Evolutionary conservation across 805 yeast species (phyloP).

Genomic region (Saccharomycopsis guyanensis): DNA sequence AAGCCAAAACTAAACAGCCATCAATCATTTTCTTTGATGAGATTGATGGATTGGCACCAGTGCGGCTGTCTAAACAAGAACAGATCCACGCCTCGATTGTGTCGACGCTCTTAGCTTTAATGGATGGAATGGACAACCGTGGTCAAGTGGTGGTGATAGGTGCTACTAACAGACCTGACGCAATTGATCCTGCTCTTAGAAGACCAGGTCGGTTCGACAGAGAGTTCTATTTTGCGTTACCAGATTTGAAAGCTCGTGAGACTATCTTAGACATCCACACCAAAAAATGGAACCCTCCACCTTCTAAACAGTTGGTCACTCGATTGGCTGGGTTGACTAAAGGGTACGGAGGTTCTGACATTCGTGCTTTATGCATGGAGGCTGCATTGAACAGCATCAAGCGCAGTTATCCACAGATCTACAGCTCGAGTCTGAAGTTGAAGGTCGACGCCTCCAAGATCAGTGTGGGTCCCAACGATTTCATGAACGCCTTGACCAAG

Average conservation of each 20-base stretch:
- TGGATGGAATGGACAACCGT: slow-evolving; percentile 99
- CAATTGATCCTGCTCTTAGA: slow-evolving; percentile 95
- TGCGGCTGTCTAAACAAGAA: slow-evolving; percentile 93
- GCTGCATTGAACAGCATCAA: slow-evolving; percentile 91
- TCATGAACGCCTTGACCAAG: slow-evolving; percentile 75
- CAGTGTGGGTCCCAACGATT: slow-evolving; percentile 72
- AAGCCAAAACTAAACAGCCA: slow-evolving; percentile 93
- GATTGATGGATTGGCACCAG: slow-evolving; percentile 97
- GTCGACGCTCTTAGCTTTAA: slow-evolving; percentile 84
- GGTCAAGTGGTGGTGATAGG: slow-evolving; percentile 98
- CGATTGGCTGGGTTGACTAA: slow-evolving; percentile 76
- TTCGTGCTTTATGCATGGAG: slow-evolving; percentile 90
- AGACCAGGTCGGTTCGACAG: slow-evolving; percentile 97
- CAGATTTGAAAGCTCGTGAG: slow-evolving; percentile 70
- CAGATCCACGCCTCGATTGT: slow-evolving; percentile 98
- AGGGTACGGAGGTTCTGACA: slow-evolving; percentile 97
- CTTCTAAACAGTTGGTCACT: slow-evolving; percentile 47
- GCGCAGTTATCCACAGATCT: slow-evolving; percentile 88
- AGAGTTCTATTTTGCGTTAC: slow-evolving; percentile 93
- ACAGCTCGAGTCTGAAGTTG: slow-evolving; percentile 64
- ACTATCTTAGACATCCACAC: slow-evolving; percentile 83
- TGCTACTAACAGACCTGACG: slow-evolving; percentile 96
- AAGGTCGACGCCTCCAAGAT: slow-evolving; percentile 64
- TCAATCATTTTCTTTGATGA: slow-evolving; percentile 95
- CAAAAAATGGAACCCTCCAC: slow-evolving; percentile 76